phyloP scores from a whole-genome alignment of 75 land plant species.

The Cunninghamia lanceolata region DNA sequence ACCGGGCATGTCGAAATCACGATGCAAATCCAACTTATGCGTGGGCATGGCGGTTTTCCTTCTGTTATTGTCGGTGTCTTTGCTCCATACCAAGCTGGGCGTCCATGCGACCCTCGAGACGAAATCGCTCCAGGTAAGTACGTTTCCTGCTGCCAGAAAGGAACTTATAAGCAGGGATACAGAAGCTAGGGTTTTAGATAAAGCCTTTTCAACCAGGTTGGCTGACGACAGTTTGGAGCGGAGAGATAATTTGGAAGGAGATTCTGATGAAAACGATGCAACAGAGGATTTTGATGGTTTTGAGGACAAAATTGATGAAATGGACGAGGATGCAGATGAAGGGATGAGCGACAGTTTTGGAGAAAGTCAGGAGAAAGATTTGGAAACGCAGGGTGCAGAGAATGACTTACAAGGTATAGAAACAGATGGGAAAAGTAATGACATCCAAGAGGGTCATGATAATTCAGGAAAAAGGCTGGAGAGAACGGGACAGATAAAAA shows the following conservation, averaged over 20 bases:
- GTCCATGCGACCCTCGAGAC: not conserved
- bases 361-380: not conserved
- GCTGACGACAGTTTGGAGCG: not conserved
- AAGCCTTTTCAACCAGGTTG: not conserved
- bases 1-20: conserved; percentile 6
- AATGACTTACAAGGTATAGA: not conserved
- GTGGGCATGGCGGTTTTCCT: conserved; percentile 39
- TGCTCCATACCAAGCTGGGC: conserved; percentile 59
- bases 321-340: conserved; percentile 28
- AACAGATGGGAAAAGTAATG: conserved; percentile 6
- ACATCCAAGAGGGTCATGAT: not conserved
- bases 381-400: not conserved
- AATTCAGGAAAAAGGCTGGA: conserved; percentile 14
- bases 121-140: not conserved
- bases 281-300: conserved; percentile 21
- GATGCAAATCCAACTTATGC: conserved; percentile 35
- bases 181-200: conserved; percentile 11
- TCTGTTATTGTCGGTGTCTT: conserved; percentile 51
- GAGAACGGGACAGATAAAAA: conserved; percentile 13
- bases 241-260: not conserved
- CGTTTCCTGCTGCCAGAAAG: conserved; percentile 4
- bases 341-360: conserved; percentile 4
- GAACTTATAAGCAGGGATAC: not conserved
- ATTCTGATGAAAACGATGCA: conserved; percentile 21
- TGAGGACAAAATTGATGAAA: conserved; percentile 65